Conservation (phyloP, 441 rosid genomes). For the Erysimum cheiri region DNA sequence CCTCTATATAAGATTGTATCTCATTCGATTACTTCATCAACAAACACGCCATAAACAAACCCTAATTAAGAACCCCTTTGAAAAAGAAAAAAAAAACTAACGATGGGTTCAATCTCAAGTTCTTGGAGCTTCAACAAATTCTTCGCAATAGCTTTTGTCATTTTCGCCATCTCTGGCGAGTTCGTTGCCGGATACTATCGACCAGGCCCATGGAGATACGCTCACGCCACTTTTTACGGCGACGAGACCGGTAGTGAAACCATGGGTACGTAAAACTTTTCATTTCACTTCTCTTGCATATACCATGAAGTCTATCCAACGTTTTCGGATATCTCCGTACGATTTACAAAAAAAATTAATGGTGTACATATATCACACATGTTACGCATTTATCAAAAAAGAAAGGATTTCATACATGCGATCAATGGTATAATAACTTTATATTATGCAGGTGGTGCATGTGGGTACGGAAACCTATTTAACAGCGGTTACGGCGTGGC, state of each 20-base stretch:
- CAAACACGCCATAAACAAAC: slow-evolving; percentile 4
- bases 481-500: slow-evolving; percentile 66
- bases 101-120: slow-evolving; percentile 50
- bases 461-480: slow-evolving; percentile 80
- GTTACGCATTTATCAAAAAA: too few species aligned
- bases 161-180: slow-evolving; percentile 40
- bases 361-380: too few species aligned
- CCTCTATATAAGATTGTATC: slow-evolving; percentile 37
- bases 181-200: slow-evolving; percentile 45
- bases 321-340: not conserved
- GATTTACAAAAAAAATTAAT: not conserved
- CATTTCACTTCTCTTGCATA: slow-evolving; percentile 3
- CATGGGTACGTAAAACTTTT: slow-evolving; percentile 54
- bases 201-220: slow-evolving; percentile 64
- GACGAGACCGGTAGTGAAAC: slow-evolving; percentile 78
- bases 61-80: too few species aligned
- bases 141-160: slow-evolving; percentile 32
- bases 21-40: slow-evolving; percentile 41
- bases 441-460: slow-evolving; percentile 73
- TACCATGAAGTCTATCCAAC: not conserved
- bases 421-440: not conserved
- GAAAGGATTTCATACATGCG: not conserved
- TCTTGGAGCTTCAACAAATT: slow-evolving; percentile 51
- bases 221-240: slow-evolving; percentile 90
- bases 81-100: not conserved